Percentiles rank a stretch among this genome's conserved stretches.
phyloP scores from a whole-genome alignment of 345 rosid species.

The Eutrema yunnanense region DNA sequence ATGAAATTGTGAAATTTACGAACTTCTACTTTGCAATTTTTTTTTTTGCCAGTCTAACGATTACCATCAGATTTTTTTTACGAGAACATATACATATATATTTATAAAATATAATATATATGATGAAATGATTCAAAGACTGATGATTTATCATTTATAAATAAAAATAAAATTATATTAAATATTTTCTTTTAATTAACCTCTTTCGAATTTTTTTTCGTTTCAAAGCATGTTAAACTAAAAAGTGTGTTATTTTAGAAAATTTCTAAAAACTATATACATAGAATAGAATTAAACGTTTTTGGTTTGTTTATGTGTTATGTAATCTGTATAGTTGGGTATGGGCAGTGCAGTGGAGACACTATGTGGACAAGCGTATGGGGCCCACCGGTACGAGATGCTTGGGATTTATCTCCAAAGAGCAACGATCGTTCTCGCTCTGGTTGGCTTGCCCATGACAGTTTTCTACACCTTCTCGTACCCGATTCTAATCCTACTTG shows the following conservation, averaged over 20 bases:
- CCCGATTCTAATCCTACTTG: conserved; percentile 48
- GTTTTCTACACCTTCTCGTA: conserved; percentile 50
- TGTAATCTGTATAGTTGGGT: conserved; percentile 38
- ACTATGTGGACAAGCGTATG: conserved; percentile 84
- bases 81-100: not conserved
- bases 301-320: not conserved
- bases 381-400: conserved; percentile 54
- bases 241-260: too few species aligned
- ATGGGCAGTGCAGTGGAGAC: conserved; percentile 99
- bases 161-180: too few species aligned
- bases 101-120: too few species aligned
- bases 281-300: too few species aligned
- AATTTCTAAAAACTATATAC: too few species aligned
- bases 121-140: too few species aligned
- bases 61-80: too few species aligned
- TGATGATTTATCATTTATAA: too few species aligned
- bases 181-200: too few species aligned
- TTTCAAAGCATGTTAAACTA: too few species aligned
- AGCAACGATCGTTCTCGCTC: conserved; percentile 55
- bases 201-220: too few species aligned
- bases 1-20: not conserved
- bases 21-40: not conserved
- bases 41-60: not conserved
- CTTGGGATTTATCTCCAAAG: conserved; percentile 78
- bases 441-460: conserved; percentile 53